Percentiles rank a stretch among this genome's conserved stretches.
Conservation (phyloP, 2,329 filamentous ascomycete genomes). For the Talaromyces atroroseus region DNA sequence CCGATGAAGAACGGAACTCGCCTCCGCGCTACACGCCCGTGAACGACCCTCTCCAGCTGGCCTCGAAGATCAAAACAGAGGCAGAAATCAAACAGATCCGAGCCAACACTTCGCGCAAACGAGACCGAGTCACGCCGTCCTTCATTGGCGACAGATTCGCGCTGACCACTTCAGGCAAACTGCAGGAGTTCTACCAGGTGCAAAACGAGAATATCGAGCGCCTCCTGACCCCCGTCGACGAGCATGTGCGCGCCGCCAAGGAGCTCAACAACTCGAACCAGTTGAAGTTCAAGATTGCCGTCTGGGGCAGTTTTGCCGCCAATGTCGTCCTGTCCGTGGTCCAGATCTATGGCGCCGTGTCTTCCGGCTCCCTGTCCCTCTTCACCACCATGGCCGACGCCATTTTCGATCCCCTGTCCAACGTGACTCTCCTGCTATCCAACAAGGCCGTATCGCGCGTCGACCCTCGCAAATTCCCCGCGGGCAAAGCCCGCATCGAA, state of each 20-base stretch:
- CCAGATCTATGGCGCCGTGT: constrained; percentile 82
- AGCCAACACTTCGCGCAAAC: constrained; percentile 74
- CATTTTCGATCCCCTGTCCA: constrained; percentile 86
- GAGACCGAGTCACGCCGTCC: constrained; percentile 45
- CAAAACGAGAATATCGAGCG: constrained; percentile 94
- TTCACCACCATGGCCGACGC: constrained; percentile 98
- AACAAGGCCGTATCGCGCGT: constrained; percentile 84
- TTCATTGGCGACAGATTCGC: constrained; percentile 22
- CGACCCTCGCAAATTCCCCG: constrained; percentile 79
- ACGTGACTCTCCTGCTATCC: constrained; percentile 78
- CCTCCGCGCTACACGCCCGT: constrained; percentile 55
- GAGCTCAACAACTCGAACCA: constrained; percentile 78
- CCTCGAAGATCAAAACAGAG: constrained; percentile 68
- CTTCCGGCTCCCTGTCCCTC: constrained; percentile 84
- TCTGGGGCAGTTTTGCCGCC: constrained; percentile 65
- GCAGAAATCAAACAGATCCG: constrained; percentile 71
- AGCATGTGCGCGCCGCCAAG: constrained; percentile 75
- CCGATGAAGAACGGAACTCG: constrained; percentile 43
- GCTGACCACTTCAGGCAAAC: constrained; percentile 38
- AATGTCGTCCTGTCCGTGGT: constrained; percentile 74
- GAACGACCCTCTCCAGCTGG: constrained; percentile 77
- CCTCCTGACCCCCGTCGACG: constrained; percentile 85
- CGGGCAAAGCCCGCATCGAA: constrained; percentile 88
- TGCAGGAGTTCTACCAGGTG: constrained; percentile 77
- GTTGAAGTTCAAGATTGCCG: constrained; percentile 57